phyloP scores from a whole-genome alignment of 257 asterid species.

The Nicotiana sylvestris region DNA sequence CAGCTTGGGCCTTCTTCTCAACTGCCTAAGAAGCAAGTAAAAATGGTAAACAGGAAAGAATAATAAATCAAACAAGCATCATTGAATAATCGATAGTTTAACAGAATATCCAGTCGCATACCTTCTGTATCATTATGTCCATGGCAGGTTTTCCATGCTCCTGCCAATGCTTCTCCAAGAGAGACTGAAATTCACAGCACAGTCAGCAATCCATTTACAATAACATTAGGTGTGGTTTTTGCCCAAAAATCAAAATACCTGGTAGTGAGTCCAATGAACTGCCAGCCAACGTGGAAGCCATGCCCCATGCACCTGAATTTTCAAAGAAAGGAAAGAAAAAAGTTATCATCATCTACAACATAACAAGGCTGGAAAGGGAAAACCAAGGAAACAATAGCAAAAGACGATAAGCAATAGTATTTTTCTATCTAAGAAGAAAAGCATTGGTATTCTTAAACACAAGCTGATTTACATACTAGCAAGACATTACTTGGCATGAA shows the following conservation, averaged over 20 bases:
- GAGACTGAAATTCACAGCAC: constrained; percentile 38
- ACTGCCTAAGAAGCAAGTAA: constrained; percentile 40
- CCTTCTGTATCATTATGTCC: constrained; percentile 58
- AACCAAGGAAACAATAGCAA: not conserved
- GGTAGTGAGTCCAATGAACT: constrained; percentile 34
- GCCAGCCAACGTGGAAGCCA: constrained; percentile 97
- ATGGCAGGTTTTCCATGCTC: constrained; percentile 77
- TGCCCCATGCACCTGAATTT: constrained; percentile 63
- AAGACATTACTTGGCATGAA: not conserved
- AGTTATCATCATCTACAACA: constrained; percentile 9
- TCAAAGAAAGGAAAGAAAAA: constrained; percentile 14
- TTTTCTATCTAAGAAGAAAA: too few species aligned
- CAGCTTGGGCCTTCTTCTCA: constrained; percentile 76
- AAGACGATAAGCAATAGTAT: not conserved
- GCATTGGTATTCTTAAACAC: not conserved
- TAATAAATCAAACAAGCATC: constrained; percentile 14
- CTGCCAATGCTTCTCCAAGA: constrained; percentile 69
- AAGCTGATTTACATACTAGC: not conserved
- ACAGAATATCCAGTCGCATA: constrained; percentile 6
- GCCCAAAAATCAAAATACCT: constrained; percentile 31
- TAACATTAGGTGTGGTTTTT: not conserved
- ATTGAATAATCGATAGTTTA: not conserved
- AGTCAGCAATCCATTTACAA: constrained; percentile 12
- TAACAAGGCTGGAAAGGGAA: not conserved
- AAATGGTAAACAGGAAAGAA: constrained; percentile 8